Conservation (phyloP, 768 basidiomycete genomes). For the Lactifluus echinatus region DNA sequence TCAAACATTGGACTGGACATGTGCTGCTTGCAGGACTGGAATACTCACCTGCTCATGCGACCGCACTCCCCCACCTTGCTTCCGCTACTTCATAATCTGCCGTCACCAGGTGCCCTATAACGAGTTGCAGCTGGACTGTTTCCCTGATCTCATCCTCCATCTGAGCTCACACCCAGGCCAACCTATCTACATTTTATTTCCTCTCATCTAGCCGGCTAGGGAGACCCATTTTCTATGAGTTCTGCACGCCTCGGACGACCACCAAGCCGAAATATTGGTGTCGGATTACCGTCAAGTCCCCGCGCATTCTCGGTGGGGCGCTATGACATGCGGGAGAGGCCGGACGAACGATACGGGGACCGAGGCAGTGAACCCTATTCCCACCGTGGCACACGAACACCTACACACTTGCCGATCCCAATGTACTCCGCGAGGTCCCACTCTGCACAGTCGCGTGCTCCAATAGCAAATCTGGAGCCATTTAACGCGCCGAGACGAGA, state of each 20-base stretch:
- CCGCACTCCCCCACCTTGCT: background rate
- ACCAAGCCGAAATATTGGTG: background rate
- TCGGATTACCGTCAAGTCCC: slow-evolving; percentile 35
- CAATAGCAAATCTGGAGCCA: slow-evolving; percentile 15
- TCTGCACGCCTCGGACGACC: slow-evolving; percentile 6
- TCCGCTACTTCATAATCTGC: background rate
- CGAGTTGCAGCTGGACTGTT: background rate
- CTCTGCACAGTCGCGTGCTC: slow-evolving; percentile 22
- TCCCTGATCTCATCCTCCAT: background rate
- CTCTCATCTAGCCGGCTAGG: slow-evolving; percentile 16
- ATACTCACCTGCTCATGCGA: no score
- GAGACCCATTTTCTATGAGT: slow-evolving; percentile 12
- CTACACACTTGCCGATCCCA: background rate
- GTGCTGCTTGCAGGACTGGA: no score
- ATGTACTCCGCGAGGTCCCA: slow-evolving; percentile 4
- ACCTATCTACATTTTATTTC: no score
- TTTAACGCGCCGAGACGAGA: slow-evolving; percentile 11
- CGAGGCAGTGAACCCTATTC: slow-evolving; percentile 14
- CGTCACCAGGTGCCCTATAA: background rate
- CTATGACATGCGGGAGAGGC: background rate
- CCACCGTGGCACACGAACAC: slow-evolving; percentile 4
- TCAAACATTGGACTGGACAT: no score
- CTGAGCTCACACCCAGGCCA: background rate
- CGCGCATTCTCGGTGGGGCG: slow-evolving; percentile 31
- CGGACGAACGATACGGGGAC: background rate